Evolutionary conservation across 768 basidiomycete species (phyloP), one percentile per base, ranked within the genome.

Genomic region (Hygrophorus russula): DNA sequence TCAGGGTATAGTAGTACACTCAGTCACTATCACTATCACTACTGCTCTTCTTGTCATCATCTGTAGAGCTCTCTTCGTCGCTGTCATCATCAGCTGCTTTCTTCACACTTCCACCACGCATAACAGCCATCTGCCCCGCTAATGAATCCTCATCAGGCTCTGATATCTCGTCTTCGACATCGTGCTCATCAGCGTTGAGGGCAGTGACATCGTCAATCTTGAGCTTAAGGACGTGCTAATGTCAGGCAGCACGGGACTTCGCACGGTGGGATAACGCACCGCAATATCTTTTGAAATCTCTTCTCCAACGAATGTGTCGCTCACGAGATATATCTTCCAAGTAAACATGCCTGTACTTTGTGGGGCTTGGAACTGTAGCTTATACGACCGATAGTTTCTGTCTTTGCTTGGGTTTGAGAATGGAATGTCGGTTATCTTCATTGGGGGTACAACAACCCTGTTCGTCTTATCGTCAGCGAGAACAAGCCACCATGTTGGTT

Each of bases 61-160:
- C 70, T 33, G 66, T 68, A 36, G 62, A 67, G 47, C 66, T 69
- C 48, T 73, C 74, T 7, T 77, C 76, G 39, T 74, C 71, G 34
- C 59, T 62, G 30, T 68, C 67, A 2, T 47, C 49, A 18, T 47
- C 45, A 11, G 15, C 37, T 15, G 54, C 61, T 56, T 77, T 82
- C 73, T 90, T 96, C 47, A 94, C 89, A 14, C 74, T 52, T 2
- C 81, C 85, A 3, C 93, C 93, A 35, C 86, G 79, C 89, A 99
- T 90, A 35, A 80, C 79, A 4, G 93, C 92, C 89, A 98, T 94
- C 68, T 99, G 96, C 6, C 96, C 96, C 4, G 92, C 96, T 41
- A 98, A 66, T 18, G 84, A 76, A 60, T 98, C 96, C 61, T 98
- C 96, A 24, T 98, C 96, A 0, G 96, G 96, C 39, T 98, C 96